phyloP scores from a whole-genome alignment of 768 basidiomycete species.

The Kwoniella mangroviensis region DNA sequence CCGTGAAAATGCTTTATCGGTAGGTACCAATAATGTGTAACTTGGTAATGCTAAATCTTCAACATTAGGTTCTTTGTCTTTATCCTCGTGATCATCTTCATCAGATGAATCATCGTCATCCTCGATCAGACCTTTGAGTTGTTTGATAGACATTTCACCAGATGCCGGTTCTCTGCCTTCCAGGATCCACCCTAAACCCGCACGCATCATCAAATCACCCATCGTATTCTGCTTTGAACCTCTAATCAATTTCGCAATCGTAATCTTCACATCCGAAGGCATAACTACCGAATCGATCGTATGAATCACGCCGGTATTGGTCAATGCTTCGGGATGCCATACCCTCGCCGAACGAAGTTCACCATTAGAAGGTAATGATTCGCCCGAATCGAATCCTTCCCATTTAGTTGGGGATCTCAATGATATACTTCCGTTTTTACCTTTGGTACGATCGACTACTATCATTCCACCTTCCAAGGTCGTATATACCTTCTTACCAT shows the following conservation, averaged over 20 bases:
- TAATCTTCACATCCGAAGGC: slow-evolving; percentile 83
- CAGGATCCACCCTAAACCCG: slow-evolving; percentile 87
- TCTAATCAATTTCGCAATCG: slow-evolving; percentile 83
- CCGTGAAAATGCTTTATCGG: slow-evolving; percentile 87
- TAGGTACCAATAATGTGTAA: slow-evolving; percentile 90
- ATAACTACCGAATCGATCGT: slow-evolving; percentile 69
- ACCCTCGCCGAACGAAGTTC: slow-evolving; percentile 53
- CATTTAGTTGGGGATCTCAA: slow-evolving; percentile 46
- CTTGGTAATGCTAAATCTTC: slow-evolving; percentile 53
- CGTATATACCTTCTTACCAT: slow-evolving; percentile 60
- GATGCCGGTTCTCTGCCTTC: slow-evolving; percentile 65
- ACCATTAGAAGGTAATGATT: slow-evolving; percentile 56
- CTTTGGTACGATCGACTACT: slow-evolving; percentile 64
- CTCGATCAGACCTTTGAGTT: slow-evolving; percentile 28
- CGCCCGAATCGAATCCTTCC: slow-evolving; percentile 45
- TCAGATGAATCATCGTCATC: neutral
- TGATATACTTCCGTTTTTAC: slow-evolving; percentile 62
- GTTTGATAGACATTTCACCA: slow-evolving; percentile 34
- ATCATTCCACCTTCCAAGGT: slow-evolving; percentile 87
- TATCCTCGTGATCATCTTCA: slow-evolving; percentile 2
- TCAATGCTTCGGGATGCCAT: slow-evolving; percentile 65
- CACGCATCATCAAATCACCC: slow-evolving; percentile 78
- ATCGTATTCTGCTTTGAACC: slow-evolving; percentile 90
- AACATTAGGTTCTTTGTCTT: slow-evolving; percentile 27
- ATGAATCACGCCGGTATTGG: slow-evolving; percentile 87